A percentile compares a stretch with the other conserved stretches of the same genome.
Conservation (phyloP, 306 rosid species). For the Cyamopsis tetragonoloba region DNA sequence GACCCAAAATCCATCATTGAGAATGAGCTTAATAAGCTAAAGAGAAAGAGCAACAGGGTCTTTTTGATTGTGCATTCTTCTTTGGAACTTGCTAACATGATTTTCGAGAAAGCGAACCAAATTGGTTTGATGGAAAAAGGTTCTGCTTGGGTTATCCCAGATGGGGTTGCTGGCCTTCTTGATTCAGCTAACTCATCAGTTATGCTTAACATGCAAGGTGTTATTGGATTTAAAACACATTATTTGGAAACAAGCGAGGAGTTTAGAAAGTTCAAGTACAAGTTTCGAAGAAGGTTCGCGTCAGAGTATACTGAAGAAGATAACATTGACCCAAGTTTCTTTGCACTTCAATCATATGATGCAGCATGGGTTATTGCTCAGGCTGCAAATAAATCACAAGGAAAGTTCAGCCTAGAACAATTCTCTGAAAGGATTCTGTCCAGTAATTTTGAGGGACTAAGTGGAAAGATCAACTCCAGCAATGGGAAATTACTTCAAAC, state of each 20-base stretch:
- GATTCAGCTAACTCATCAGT: constrained; percentile 42
- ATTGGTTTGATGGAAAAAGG: constrained; percentile 59
- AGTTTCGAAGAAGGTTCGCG: constrained; percentile 35
- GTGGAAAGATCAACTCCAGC: constrained; percentile 34
- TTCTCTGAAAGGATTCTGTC: constrained; percentile 21
- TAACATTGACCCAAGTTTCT: constrained; percentile 42
- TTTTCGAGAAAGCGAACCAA: constrained; percentile 44
- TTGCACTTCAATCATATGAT: constrained; percentile 57
- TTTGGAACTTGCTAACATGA: constrained; percentile 32
- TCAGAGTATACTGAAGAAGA: constrained; percentile 50
- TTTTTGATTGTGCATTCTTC: constrained; percentile 48
- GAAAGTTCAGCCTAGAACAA: constrained; percentile 2
- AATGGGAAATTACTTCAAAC: constrained; percentile 23
- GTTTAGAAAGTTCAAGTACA: constrained; percentile 35
- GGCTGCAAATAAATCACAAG: constrained; percentile 27
- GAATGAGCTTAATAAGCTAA: constrained; percentile 34
- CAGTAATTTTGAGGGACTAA: constrained; percentile 31
- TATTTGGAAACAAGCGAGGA: constrained; percentile 18
- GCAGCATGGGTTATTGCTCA: constrained; percentile 28
- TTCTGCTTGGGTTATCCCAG: constrained; percentile 50
- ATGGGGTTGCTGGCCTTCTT: constrained; percentile 44
- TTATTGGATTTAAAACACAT: constrained; percentile 45
- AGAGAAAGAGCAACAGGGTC: constrained; percentile 39
- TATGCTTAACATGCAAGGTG: constrained; percentile 47
- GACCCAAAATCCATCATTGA: constrained; percentile 25